A percentile compares a stretch with the other conserved stretches of the same genome.
Conservation (phyloP, 75 land plant species). For the Pinus tabuliformis region DNA sequence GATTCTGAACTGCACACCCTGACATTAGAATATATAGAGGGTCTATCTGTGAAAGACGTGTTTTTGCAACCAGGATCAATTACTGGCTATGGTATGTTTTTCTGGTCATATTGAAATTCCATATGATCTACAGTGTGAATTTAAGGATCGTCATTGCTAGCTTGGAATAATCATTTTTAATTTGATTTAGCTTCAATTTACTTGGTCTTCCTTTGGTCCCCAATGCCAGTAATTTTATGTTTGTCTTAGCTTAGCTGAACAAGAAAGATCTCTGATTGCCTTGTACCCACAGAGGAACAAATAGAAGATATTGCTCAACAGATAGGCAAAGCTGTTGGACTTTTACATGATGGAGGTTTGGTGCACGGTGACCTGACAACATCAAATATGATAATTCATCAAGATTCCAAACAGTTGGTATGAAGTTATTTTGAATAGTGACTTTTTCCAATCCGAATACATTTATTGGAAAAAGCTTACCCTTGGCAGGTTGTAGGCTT, state of each 20-base stretch:
- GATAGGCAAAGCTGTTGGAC: conserved; percentile 86
- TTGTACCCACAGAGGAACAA: conserved; percentile 47
- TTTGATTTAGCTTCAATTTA: background rate
- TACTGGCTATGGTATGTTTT: conserved; percentile 32
- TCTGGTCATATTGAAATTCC: background rate
- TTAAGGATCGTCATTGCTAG: background rate
- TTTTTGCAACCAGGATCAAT: conserved; percentile 42
- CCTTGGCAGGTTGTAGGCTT: background rate
- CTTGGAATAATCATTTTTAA: background rate
- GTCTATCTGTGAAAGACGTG: conserved; percentile 83
- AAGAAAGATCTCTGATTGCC: conserved; percentile 27
- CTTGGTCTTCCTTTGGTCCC: background rate
- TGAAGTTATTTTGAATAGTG: conserved; percentile 8
- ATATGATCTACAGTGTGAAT: background rate
- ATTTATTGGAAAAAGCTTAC: background rate
- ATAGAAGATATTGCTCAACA: conserved; percentile 70
- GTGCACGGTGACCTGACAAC: conserved; percentile 97
- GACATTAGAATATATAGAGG: conserved; percentile 88
- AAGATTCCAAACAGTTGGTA: conserved; percentile 76
- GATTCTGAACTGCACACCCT: conserved; percentile 64
- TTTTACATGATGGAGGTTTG: conserved; percentile 93
- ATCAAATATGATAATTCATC: conserved; percentile 86
- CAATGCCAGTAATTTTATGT: background rate
- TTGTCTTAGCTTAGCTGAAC: background rate
- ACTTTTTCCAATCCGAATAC: background rate